A percentile compares a stretch with the other conserved stretches of the same genome.
These are phyloP conservation scores for Botryotinia globosa DNA, from an alignment of 2,329 filamentous ascomycete genomes.

Conservation along the genomic window DNA sequence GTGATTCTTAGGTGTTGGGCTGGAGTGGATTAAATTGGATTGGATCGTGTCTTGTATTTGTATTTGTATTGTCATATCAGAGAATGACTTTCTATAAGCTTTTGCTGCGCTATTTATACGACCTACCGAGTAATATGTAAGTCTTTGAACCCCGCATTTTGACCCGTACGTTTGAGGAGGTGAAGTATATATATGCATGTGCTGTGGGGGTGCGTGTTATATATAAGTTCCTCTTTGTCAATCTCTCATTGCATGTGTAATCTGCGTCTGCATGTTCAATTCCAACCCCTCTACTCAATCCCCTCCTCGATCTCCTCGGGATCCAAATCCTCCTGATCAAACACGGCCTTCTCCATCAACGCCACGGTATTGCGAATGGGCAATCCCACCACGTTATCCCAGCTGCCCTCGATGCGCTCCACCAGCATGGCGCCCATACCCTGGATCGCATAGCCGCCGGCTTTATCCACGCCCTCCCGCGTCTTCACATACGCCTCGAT, in stretches of 20 bases:
- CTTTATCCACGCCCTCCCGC: constrained; percentile 91
- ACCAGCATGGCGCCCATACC: constrained; percentile 83
- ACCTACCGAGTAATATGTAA: not conserved
- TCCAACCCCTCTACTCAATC: not conserved
- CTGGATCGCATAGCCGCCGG: constrained; percentile 92
- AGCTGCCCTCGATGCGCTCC: constrained; percentile 82
- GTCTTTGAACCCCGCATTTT: not conserved
- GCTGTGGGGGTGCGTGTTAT: not conserved
- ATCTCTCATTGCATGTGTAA: not conserved
- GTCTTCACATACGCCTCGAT: constrained; percentile 80
- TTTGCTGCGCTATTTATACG: not conserved
- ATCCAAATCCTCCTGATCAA: constrained; percentile 62
- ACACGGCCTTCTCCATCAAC: constrained; percentile 85
- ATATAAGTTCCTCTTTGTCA: not conserved
- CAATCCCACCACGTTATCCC: constrained; percentile 92
- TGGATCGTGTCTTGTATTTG: not conserved
- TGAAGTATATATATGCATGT: not conserved
- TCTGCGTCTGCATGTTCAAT: not conserved
- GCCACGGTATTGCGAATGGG: constrained; percentile 75
- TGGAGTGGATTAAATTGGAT: no score
- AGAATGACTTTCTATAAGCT: not conserved
- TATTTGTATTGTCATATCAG: not conserved
- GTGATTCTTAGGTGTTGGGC: no score
- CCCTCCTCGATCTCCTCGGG: constrained; percentile 43
- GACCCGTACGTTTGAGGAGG: not conserved